Evolutionary conservation across 106 monocot species (phyloP).

Genomic region (Allium sativum): DNA sequence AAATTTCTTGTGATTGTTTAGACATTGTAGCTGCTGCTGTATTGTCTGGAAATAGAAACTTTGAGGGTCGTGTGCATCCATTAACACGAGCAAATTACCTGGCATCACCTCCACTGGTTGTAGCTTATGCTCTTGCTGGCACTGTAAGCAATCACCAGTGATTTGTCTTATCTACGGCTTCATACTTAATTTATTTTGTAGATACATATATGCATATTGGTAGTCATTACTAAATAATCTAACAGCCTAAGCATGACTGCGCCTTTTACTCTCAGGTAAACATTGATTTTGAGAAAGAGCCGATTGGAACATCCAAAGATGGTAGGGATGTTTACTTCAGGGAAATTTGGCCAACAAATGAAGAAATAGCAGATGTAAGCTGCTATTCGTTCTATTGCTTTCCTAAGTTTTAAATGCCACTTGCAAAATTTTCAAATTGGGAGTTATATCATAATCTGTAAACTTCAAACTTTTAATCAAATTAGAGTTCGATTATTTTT

Average conservation of each 20-base stretch:
- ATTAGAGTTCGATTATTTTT: too few species aligned
- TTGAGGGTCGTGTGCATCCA: slow-evolving; percentile 92
- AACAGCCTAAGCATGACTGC: too few species aligned
- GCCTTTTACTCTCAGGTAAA: slow-evolving; percentile 20
- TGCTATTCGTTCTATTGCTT: not conserved
- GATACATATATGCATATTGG: too few species aligned
- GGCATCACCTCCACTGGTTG: slow-evolving; percentile 87
- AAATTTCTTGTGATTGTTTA: slow-evolving; percentile 16
- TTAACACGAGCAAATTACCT: slow-evolving; percentile 92
- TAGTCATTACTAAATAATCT: too few species aligned
- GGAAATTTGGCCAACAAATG: slow-evolving; percentile 79
- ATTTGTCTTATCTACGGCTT: not conserved
- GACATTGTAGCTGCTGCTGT: slow-evolving; percentile 93
- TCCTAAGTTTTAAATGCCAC: too few species aligned
- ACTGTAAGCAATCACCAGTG: slow-evolving; percentile 35
- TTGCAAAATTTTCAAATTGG: too few species aligned
- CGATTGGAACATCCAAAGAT: slow-evolving; percentile 67
- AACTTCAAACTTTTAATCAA: too few species aligned
- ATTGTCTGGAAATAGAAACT: slow-evolving; percentile 88
- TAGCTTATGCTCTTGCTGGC: slow-evolving; percentile 96
- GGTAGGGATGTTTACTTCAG: slow-evolving; percentile 65
- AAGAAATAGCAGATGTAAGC: slow-evolving; percentile 39
- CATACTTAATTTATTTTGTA: not conserved
- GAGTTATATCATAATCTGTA: too few species aligned
- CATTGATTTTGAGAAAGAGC: slow-evolving; percentile 76